Evolutionary conservation across 2,329 filamentous ascomycete species (phyloP), one percentile per base, ranked within the genome.

Genomic region (Beauveria varroae): DNA sequence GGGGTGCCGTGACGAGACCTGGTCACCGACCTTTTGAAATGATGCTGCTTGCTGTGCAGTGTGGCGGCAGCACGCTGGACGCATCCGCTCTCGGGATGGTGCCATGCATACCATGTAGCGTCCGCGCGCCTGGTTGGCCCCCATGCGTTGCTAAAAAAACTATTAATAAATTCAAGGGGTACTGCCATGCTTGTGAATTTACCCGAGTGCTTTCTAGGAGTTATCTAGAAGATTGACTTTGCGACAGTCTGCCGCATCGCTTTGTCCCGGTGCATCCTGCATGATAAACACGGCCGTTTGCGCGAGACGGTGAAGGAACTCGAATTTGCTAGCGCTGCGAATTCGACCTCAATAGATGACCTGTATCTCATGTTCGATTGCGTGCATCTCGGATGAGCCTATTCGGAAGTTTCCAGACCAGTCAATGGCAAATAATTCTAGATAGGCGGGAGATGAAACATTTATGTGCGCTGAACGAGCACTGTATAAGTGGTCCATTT

Each of bases 71-170:
- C 24, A 26, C 40, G 14, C n/a, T 2, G 18, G 18, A 28, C n/a
- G 16, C 52, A 30, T 55, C 52, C 52, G 52, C 37, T 44, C 3
- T 55, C 52, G 52, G 52, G 12, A 55, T 55, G 52, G 52, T 55
- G 52, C 52, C 37, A 55, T 55, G 52, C n/a, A 28, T 44, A 40
- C n/a, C 26, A 55, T 44, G 37, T 40, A 43, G 52, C 40, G 52
- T 44, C 22, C 37, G 14, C 12, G 28, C 22, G 20, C 10, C 26
- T 22, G 44, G 12, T 24, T 47, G 44, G 22, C 44, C 24, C 9
- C 44, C 44, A 24, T 26, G 22, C 14, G 6, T 47, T 18, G 44
- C 14, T 47, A 26, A 47, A 47, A 47, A 47, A 26, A 47, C 1
- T 2, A 16, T 37, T 16, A 37, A 37, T 37, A 37, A 37, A 37